Base-by-base conservation (phyloP, 2,329 filamentous ascomycete genomes). In the Colletotrichum sp. region DNA sequence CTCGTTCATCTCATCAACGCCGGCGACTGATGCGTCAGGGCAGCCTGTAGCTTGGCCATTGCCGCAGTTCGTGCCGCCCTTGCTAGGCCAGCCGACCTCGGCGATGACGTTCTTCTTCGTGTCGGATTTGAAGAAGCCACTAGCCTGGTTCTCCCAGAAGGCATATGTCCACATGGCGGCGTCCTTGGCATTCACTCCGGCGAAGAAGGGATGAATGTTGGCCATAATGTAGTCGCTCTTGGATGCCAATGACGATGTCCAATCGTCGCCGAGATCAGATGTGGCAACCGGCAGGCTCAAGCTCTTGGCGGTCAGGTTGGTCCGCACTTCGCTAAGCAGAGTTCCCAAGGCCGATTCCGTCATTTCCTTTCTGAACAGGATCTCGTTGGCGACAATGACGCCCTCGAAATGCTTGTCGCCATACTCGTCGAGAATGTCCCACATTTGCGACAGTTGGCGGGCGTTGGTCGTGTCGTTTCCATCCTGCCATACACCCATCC, bases 141-240 rank as follows among this genome's bases (percentile, higher is more conserved):
- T 90, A 79, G 96, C 93, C 73, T 96, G 89, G 12, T 85, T 87
- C 60, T 93, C 85, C 94, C 96, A 99, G 86, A 98, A 99, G 18
- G 85, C 85, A 85, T 89, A 95, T 0, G 96, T 98, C 96, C 96
- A 99, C 9, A 83, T 86, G 0, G 96, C 93, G 0, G 95, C 95
- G 2, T 90, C 83, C 3, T 91, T 87, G 3, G 92, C 93, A 1
- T 90, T 87, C 15, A 95, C 92, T 63, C 96, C 96, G 0, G 93
- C 94, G 82, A 99, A 99, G 89, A 99, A 98, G 0, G 97, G 96
- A 83, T 99, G 97, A 71, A 99, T 95, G 34, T 99, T 99, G 79
- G 95, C 94, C 96, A 99, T 98, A 85, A 99, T 93, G 81, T 95
- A 93, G 84, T 99, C 96, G 57, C 95, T 94, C 68, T 92, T 89